Conservation (phyloP, 148 eudicot species). For the Rhododendron vialii region DNA sequence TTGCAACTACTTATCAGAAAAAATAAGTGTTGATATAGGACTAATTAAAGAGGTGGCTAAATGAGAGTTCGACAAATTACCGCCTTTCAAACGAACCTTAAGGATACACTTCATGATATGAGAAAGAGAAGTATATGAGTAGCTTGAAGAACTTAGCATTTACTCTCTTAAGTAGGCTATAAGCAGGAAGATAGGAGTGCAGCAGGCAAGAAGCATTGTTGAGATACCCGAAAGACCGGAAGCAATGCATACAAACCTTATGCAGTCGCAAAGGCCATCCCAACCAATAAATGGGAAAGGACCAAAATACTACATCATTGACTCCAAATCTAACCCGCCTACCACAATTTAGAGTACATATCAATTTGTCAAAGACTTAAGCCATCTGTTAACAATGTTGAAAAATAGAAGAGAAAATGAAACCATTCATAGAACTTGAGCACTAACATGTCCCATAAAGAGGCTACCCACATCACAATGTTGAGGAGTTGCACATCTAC, state of each 20-base stretch:
- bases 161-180: neutral
- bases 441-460: neutral
- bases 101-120: neutral
- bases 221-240: neutral
- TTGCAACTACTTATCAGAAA: too few species aligned
- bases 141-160: too few species aligned
- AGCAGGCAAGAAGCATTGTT: neutral
- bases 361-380: neutral
- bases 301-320: neutral
- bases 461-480: slow-evolving; percentile 7
- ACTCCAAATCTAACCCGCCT: neutral
- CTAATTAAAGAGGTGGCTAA: neutral
- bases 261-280: neutral
- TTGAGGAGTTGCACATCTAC: neutral
- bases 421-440: neutral
- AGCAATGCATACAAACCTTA: too few species aligned
- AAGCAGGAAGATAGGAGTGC: neutral
- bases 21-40: neutral
- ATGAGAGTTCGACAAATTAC: too few species aligned
- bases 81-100: neutral
- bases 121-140: neutral
- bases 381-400: neutral
- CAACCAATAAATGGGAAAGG: neutral
- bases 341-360: neutral
- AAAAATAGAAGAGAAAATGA: neutral